Evolutionary conservation across 2,329 filamentous ascomycete genomes (phyloP).

Genomic region (Lizonia empirigonia): DNA sequence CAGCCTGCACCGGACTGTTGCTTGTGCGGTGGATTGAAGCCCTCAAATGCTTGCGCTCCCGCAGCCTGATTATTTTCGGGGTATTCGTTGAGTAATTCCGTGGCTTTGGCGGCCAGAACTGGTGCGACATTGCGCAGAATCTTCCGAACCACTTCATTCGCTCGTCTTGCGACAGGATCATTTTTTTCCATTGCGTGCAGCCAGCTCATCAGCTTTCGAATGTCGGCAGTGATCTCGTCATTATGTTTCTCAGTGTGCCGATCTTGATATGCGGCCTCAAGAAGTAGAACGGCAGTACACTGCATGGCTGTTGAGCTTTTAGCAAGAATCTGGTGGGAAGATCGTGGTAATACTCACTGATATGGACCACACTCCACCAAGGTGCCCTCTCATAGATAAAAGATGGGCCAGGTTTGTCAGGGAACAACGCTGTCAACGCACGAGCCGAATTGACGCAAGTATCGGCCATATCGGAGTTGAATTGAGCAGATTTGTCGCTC

Average conservation of each 20-base stretch:
- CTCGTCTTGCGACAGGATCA: conserved; percentile 39
- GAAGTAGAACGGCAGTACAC: conserved; percentile 44
- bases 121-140: conserved; percentile 25
- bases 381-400: conserved; percentile 41
- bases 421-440: conserved; percentile 41
- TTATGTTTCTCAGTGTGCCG: conserved; percentile 35
- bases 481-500: conserved; percentile 34
- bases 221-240: conserved; percentile 31
- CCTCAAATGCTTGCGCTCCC: neutral
- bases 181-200: conserved; percentile 38
- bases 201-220: conserved; percentile 45
- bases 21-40: neutral
- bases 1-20: neutral
- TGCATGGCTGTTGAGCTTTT: conserved; percentile 41
- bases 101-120: conserved; percentile 17
- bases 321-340: neutral
- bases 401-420: conserved; percentile 31
- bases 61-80: neutral
- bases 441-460: conserved; percentile 45
- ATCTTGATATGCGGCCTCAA: conserved; percentile 43
- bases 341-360: conserved; percentile 20
- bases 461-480: conserved; percentile 41
- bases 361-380: conserved; percentile 51
- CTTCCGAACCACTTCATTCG: conserved; percentile 28
- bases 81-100: conserved; percentile 19